phyloP scores from a whole-genome alignment of 441 rosid genomes.

The Melastoma candidum region DNA sequence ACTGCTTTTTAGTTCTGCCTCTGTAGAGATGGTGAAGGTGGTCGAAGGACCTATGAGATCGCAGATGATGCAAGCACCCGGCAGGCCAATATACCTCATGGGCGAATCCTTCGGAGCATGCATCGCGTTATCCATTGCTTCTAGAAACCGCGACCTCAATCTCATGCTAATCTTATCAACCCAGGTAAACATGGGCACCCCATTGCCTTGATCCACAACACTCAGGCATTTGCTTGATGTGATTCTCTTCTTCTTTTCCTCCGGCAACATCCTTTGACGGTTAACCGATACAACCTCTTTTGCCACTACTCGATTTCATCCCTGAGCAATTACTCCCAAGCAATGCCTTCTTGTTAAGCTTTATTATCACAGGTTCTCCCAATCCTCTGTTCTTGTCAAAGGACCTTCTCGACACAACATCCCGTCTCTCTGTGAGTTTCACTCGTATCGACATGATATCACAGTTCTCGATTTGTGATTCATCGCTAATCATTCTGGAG shows the following conservation, averaged over 20 bases:
- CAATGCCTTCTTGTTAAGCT: conserved; percentile 35
- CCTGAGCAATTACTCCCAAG: conserved; percentile 40
- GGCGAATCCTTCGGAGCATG: conserved; percentile 80
- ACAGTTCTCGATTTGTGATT: too few species aligned
- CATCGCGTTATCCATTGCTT: conserved; percentile 73
- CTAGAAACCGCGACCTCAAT: conserved; percentile 54
- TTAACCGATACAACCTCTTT: conserved; percentile 41
- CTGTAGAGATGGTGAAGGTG: conserved; percentile 2
- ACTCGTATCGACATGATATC: neutral
- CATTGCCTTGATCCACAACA: neutral
- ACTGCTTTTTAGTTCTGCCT: too few species aligned
- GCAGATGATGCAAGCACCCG: neutral
- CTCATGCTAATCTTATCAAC: conserved; percentile 66
- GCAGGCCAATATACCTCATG: conserved; percentile 7
- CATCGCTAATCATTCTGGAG: too few species aligned
- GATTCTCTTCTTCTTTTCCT: conserved; percentile 12
- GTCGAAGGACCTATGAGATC: conserved; percentile 2
- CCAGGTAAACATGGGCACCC: conserved; percentile 40
- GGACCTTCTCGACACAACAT: conserved; percentile 26
- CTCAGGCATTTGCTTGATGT: neutral
- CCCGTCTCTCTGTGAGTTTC: conserved; percentile 37
- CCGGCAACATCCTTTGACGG: conserved; percentile 69
- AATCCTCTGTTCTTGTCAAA: conserved; percentile 17
- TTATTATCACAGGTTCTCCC: conserved; percentile 42
- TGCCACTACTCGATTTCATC: conserved; percentile 39